Evolutionary conservation across 495 filamentous ascomycete species (phyloP).

Genomic region (Hyaloscypha bicolor): DNA sequence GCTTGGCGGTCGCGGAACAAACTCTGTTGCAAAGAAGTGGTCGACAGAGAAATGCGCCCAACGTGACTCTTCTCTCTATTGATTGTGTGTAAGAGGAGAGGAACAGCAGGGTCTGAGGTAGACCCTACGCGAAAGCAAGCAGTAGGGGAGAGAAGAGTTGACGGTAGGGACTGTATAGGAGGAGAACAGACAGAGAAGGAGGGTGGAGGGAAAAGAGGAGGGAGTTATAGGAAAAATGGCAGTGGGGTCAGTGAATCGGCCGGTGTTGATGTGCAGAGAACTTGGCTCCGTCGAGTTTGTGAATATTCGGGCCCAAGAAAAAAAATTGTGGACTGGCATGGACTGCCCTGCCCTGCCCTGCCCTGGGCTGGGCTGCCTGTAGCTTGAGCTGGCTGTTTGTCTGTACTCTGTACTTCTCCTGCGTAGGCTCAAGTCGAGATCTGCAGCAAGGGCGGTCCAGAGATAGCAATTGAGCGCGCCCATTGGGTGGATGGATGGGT

Average conservation of each 20-base stretch:
- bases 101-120: neutral
- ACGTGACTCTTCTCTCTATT: neutral
- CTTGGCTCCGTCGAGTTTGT: neutral
- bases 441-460: neutral
- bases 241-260: neutral
- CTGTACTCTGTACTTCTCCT: too few relatives aligned
- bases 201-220: neutral
- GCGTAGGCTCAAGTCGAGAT: neutral
- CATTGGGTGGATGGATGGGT: slow-evolving; percentile 1
- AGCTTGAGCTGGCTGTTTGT: neutral
- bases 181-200: neutral
- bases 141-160: slow-evolving; percentile 2
- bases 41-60: neutral
- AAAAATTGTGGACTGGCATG: neutral
- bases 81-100: neutral
- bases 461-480: slow-evolving; percentile 1
- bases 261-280: neutral
- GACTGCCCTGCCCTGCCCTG: neutral
- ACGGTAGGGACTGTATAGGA: neutral
- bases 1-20: neutral
- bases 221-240: neutral
- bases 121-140: slow-evolving; percentile 1
- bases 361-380: neutral
- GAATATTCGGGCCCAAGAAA: neutral
- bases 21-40: neutral